A percentile compares a stretch with the other conserved stretches of the same genome.
phyloP scores from a whole-genome alignment of 2,329 filamentous ascomycete genomes.

The Cercospora sp. region DNA sequence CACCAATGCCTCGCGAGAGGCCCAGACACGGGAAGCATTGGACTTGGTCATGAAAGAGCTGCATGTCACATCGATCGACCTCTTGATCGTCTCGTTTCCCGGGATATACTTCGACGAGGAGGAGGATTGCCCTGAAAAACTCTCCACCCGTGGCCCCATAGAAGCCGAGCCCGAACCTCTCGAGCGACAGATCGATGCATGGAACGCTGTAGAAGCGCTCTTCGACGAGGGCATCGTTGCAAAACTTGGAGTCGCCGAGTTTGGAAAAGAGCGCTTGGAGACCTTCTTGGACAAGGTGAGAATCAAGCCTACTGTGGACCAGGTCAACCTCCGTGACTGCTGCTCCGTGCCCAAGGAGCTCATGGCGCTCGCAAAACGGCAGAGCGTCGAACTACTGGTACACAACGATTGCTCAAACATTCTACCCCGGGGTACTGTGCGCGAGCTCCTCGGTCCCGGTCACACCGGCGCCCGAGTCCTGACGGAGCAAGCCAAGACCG shows the following conservation, averaged over 20 bases:
- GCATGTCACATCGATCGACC: conserved; percentile 71
- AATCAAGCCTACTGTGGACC: conserved; percentile 78
- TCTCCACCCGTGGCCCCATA: conserved; percentile 40
- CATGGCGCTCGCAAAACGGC: conserved; percentile 76
- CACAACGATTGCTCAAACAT: conserved; percentile 95
- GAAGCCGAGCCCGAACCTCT: conserved; percentile 57
- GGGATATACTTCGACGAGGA: conserved; percentile 91
- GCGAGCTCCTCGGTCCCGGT: conserved; percentile 76
- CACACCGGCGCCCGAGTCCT: conserved; percentile 74
- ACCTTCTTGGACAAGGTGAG: conserved; percentile 71
- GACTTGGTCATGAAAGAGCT: conserved; percentile 78
- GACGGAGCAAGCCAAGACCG: conserved; percentile 50
- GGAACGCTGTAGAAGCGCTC: conserved; percentile 68
- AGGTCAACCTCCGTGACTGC: conserved; percentile 95
- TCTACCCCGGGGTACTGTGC: conserved; percentile 77
- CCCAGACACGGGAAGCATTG: conserved; percentile 76
- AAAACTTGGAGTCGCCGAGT: conserved; percentile 84
- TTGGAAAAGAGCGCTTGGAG: conserved; percentile 79
- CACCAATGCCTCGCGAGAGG: conserved; percentile 51
- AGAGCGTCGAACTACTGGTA: conserved; percentile 83
- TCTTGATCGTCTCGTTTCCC: conserved; percentile 90
- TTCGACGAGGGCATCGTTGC: conserved; percentile 69
- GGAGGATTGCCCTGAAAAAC: conserved; percentile 69
- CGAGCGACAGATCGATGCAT: conserved; percentile 66
- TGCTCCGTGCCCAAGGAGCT: conserved; percentile 92